Percentiles rank a stretch among this genome's conserved stretches.
Evolutionary conservation across 164 flowering plant species (phyloP).

Genomic region (Nelumbo lutea): DNA sequence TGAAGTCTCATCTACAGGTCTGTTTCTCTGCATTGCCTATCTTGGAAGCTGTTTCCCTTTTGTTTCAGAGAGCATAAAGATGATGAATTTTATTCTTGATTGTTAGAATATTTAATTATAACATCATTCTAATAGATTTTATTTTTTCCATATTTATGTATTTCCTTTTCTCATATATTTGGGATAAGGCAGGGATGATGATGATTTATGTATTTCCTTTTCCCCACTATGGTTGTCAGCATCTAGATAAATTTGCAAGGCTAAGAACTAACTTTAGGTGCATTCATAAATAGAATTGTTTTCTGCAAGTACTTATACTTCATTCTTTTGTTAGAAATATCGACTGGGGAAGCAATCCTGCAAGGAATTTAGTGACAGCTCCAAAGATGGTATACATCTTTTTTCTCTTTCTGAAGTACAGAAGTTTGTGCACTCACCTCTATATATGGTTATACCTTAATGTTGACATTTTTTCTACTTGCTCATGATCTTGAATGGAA

Average conservation of each 20-base stretch:
- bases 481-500: too few relatives aligned
- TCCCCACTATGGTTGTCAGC: background rate
- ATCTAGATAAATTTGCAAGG: background rate
- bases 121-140: too few relatives aligned
- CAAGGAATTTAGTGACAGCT: slow-evolving; percentile 76
- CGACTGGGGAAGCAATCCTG: slow-evolving; percentile 83
- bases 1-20: slow-evolving; percentile 66
- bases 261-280: background rate
- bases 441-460: background rate
- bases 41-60: too few relatives aligned
- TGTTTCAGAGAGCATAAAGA: too few relatives aligned
- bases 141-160: too few relatives aligned
- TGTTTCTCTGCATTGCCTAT: slow-evolving; percentile 3
- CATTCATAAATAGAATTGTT: background rate
- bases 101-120: too few relatives aligned
- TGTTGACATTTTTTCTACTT: too few relatives aligned
- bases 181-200: too few relatives aligned
- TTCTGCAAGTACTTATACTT: background rate
- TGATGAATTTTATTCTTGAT: too few relatives aligned
- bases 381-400: slow-evolving; percentile 73
- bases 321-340: slow-evolving; percentile 50
- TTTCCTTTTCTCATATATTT: background rate
- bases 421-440: background rate
- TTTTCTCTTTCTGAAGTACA: background rate
- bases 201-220: background rate